A percentile compares a stretch with the other conserved stretches of the same genome.
Evolutionary conservation across 306 rosid genomes (phyloP).

Genomic region (Alnus glutinosa): DNA sequence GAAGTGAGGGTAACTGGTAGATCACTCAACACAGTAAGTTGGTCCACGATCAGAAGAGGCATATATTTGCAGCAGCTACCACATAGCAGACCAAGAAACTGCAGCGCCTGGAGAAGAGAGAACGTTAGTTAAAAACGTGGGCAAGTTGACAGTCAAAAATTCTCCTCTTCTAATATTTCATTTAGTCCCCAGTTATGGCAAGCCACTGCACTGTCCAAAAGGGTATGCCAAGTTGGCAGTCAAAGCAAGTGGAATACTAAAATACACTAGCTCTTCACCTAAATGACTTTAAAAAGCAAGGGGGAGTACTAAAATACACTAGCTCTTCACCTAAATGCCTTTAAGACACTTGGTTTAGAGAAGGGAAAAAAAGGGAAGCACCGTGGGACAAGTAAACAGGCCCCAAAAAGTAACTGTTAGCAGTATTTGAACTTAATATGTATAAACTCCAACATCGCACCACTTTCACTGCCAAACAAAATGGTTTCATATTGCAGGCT

Average conservation of each 20-base stretch:
- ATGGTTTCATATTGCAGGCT: not conserved
- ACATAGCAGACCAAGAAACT: slow-evolving; percentile 71
- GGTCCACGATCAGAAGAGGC: slow-evolving; percentile 76
- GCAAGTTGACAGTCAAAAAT: slow-evolving; percentile 3
- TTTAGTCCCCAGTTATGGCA: slow-evolving; percentile 5
- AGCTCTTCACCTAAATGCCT: not conserved
- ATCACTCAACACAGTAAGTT: slow-evolving; percentile 57
- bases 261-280: not conserved
- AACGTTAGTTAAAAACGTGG: slow-evolving; percentile 11
- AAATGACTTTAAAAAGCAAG: slow-evolving; percentile 5
- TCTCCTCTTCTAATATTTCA: not conserved
- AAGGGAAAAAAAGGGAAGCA: not conserved
- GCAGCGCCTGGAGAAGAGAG: slow-evolving; percentile 56
- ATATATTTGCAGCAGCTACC: slow-evolving; percentile 83
- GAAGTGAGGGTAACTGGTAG: slow-evolving; percentile 78
- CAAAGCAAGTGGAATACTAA: slow-evolving; percentile 4
- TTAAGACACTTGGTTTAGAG: not conserved
- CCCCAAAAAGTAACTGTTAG: not conserved
- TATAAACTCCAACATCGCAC: not conserved
- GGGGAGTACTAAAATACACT: not conserved
- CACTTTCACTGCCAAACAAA: not conserved
- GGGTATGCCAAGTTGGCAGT: not conserved
- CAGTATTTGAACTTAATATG: not conserved
- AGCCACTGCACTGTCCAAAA: slow-evolving; percentile 4
- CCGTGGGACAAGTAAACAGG: not conserved